These are phyloP conservation scores for Trifolium dubium DNA, from an alignment of 306 rosid species.

Conservation along the genomic window DNA sequence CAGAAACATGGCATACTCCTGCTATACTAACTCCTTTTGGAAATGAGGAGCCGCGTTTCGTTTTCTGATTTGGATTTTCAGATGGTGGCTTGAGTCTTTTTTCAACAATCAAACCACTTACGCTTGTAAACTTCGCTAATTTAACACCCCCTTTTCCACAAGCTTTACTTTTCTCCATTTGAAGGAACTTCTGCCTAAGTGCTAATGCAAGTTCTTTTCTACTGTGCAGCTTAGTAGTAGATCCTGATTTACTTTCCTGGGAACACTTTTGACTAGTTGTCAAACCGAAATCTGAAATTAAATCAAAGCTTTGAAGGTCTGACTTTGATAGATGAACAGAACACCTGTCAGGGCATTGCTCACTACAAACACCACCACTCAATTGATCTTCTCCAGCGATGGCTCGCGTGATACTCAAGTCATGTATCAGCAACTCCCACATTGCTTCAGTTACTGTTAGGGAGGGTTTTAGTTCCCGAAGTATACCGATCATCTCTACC, in stretches of 20 bases:
- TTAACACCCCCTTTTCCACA: slow-evolving; percentile 56
- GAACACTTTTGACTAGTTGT: slow-evolving; percentile 29
- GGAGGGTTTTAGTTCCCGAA: slow-evolving; percentile 64
- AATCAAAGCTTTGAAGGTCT: slow-evolving; percentile 32
- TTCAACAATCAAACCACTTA: slow-evolving; percentile 52
- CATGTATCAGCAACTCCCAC: slow-evolving; percentile 72
- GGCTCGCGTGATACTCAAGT: slow-evolving; percentile 65
- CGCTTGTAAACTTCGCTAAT: slow-evolving; percentile 48
- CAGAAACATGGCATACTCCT: slow-evolving; percentile 36
- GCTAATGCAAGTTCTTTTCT: slow-evolving; percentile 54
- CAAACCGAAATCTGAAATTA: slow-evolving; percentile 27
- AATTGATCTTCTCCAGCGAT: slow-evolving; percentile 47
- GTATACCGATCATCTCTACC: slow-evolving; percentile 66
- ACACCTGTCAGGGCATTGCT: slow-evolving; percentile 33
- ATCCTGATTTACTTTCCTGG: slow-evolving; percentile 53
- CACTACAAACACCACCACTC: slow-evolving; percentile 38
- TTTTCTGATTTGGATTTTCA: slow-evolving; percentile 44
- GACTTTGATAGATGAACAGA: slow-evolving; percentile 38
- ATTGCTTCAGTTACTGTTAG: slow-evolving; percentile 66
- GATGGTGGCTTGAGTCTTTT: slow-evolving; percentile 53
- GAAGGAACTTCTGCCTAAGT: slow-evolving; percentile 55
- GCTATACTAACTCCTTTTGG: slow-evolving; percentile 33
- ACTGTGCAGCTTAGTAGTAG: slow-evolving; percentile 44
- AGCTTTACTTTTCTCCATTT: slow-evolving; percentile 54
- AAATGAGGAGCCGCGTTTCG: slow-evolving; percentile 48